A percentile compares a stretch with the other conserved stretches of the same genome.
These are phyloP conservation scores for Candida pini DNA, from an alignment of 805 yeast genomes.

Conservation along the genomic window DNA sequence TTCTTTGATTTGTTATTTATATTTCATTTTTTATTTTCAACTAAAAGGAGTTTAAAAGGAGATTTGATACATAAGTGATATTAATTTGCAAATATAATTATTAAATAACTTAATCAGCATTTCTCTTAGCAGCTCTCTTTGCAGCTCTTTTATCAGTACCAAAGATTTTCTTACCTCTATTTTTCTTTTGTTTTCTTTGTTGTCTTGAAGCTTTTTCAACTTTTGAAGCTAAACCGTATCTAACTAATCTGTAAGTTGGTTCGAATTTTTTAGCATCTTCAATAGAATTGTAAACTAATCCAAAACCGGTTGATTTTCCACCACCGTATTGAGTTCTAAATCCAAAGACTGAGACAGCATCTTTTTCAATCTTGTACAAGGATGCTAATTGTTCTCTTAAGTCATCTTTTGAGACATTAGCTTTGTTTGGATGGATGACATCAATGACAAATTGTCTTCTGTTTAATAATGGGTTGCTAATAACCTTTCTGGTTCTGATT, in stretches of 20 bases:
- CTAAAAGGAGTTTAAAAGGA: neutral
- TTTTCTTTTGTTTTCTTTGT: conserved; percentile 99
- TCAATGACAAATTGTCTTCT: conserved; percentile 99
- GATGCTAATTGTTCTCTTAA: conserved; percentile 71
- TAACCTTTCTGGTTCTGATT: conserved; percentile 98
- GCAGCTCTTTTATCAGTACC: conserved; percentile 97
- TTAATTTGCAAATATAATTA: neutral
- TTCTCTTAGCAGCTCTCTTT: conserved; percentile 87
- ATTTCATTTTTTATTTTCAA: neutral
- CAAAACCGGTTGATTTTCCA: conserved; percentile 99
- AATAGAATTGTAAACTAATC: conserved; percentile 95
- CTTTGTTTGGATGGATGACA: conserved; percentile 98
- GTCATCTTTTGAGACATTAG: conserved; percentile 99
- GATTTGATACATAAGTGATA: neutral
- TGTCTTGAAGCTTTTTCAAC: conserved; percentile 98
- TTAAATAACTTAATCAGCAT: conserved; percentile 56
- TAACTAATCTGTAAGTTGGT: conserved; percentile 98
- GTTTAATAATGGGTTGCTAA: conserved; percentile 97
- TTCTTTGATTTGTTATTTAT: neutral
- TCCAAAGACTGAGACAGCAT: conserved; percentile 88
- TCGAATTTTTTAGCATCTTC: conserved; percentile 98
- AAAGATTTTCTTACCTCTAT: conserved; percentile 98
- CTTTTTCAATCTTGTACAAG: conserved; percentile 62
- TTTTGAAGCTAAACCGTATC: conserved; percentile 96
- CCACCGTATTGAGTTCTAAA: conserved; percentile 99